A percentile compares a stretch with the other conserved stretches of the same genome.
phyloP scores from a whole-genome alignment of 2,329 filamentous ascomycete genomes.

The Fusarium setosum region DNA sequence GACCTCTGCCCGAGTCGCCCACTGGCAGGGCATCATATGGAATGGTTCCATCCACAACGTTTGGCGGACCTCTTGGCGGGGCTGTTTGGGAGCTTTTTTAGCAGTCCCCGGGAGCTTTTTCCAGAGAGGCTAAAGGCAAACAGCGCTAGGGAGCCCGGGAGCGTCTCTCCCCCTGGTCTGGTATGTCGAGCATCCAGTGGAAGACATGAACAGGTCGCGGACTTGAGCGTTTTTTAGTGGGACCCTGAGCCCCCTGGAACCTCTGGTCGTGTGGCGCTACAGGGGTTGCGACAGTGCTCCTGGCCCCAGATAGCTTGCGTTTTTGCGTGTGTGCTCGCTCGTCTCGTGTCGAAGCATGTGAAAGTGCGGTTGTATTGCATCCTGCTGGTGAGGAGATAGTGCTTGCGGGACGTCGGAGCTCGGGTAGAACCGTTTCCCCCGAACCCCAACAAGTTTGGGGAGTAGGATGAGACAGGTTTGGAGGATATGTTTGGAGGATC shows the following conservation, averaged over 20 bases:
- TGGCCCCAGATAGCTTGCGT: slow-evolving; percentile 11
- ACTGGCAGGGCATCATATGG: slow-evolving; percentile 13
- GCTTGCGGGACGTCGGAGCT: slow-evolving; percentile 18
- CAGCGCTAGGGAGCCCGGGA: slow-evolving; percentile 24
- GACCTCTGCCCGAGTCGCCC: slow-evolving; percentile 28
- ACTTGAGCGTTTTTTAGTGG: slow-evolving; percentile 29
- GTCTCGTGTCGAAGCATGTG: slow-evolving; percentile 38
- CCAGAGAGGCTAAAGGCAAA: slow-evolving; percentile 21
- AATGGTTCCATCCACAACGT: slow-evolving; percentile 14
- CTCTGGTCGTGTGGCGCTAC: slow-evolving; percentile 32
- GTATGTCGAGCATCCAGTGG: not conserved
- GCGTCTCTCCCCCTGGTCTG: slow-evolving; percentile 19
- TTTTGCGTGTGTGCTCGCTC: slow-evolving; percentile 3
- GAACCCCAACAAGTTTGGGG: slow-evolving; percentile 38
- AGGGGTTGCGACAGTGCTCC: slow-evolving; percentile 19
- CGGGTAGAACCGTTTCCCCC: slow-evolving; percentile 33
- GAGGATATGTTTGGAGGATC: slow-evolving; percentile 11
- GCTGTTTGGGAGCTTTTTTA: slow-evolving; percentile 22
- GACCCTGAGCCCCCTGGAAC: slow-evolving; percentile 5
- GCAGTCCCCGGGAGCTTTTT: slow-evolving; percentile 18
- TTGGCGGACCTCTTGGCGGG: slow-evolving; percentile 22
- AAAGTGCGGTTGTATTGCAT: slow-evolving; percentile 42
- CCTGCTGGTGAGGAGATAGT: slow-evolving; percentile 27
- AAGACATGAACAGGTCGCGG: not conserved
- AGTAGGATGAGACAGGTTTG: slow-evolving; percentile 1